Evolutionary conservation across 2,329 filamentous ascomycete species (phyloP), one percentile per base, ranked within the genome.

Genomic region (Clonostachys byssicola): DNA sequence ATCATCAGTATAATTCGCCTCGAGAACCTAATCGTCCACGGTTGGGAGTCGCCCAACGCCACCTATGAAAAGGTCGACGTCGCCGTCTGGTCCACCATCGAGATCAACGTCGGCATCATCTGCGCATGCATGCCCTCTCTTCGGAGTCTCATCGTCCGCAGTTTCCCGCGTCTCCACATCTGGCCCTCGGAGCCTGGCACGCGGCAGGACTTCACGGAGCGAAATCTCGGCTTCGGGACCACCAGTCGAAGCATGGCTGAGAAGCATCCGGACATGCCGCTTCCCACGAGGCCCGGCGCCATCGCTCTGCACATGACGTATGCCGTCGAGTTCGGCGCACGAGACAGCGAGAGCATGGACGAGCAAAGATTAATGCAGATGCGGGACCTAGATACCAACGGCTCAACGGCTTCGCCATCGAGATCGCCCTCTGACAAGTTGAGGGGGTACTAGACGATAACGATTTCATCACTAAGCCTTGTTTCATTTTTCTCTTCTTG

Each of bases 51-150:
- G 0, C 40, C 49, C 33, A 68, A 70, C 41, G 56, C 60, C 1
- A 66, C 67, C 1, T 70, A 65, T 66, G 53, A 54, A 16, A 54
- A 57, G 59, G 65, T 64, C 42, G 53, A 59, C n/a, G 60, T 59
- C 3, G 58, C 59, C n/a, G 56, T 63, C 51, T 71, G 67, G 64
- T 65, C 64, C 14, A 59, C 67, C 42, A 59, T 67, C 43, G 69
- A 72, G 51, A 63, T 68, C 49, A 64, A 63, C 43, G 60, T 63
- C 43, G 67, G 64, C 47, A 61, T 71, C 49, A 57, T 70, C 9
- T 70, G 68, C 49, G 60, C 64, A 42, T 69, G 66, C 47, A 60
- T 71, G 4, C 67, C 68, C 1, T 66, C 66, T 13, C 52, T 70
- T 1, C 60, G 66, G 3, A 64, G 63, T 5, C 51, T 59, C 13